Conservation (phyloP, 768 basidiomycete species). For the Suillus americanus region DNA sequence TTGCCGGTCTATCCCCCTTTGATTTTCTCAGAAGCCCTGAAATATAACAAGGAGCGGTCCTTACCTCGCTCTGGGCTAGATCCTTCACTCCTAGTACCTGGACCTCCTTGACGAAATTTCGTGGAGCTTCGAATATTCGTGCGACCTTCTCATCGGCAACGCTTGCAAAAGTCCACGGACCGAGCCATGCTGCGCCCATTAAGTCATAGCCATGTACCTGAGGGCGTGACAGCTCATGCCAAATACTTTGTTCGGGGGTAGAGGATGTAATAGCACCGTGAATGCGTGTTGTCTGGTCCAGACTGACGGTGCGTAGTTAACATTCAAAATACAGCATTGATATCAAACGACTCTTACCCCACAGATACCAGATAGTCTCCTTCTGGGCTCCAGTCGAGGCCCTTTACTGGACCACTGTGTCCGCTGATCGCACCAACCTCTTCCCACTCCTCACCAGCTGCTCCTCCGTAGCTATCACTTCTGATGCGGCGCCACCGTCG, state of each 20-base stretch:
- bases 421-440: conserved; percentile 84
- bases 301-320: conserved; percentile 39
- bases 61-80: conserved; percentile 52
- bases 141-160: conserved; percentile 96
- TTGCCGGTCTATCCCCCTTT: conserved; percentile 65
- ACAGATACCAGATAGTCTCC: conserved; percentile 86
- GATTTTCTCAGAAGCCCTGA: conserved; percentile 6
- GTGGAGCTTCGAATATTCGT: conserved; percentile 90
- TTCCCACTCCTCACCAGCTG: conserved; percentile 56
- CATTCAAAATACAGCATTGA: not conserved
- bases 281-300: conserved; percentile 91
- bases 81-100: conserved; percentile 48
- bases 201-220: conserved; percentile 98
- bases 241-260: conserved; percentile 34
- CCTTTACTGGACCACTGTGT: conserved; percentile 77
- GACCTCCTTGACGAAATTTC: conserved; percentile 69
- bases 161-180: conserved; percentile 77
- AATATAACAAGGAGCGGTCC: not conserved
- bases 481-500: conserved; percentile 69
- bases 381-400: conserved; percentile 82
- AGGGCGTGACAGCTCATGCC: conserved; percentile 90
- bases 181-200: conserved; percentile 74
- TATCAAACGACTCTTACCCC: conserved; percentile 50
- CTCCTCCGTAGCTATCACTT: conserved; percentile 13
- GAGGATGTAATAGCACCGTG: conserved; percentile 57